Evolutionary conservation across 257 asterid species (phyloP).

Genomic region (Nemophila menziesii): DNA sequence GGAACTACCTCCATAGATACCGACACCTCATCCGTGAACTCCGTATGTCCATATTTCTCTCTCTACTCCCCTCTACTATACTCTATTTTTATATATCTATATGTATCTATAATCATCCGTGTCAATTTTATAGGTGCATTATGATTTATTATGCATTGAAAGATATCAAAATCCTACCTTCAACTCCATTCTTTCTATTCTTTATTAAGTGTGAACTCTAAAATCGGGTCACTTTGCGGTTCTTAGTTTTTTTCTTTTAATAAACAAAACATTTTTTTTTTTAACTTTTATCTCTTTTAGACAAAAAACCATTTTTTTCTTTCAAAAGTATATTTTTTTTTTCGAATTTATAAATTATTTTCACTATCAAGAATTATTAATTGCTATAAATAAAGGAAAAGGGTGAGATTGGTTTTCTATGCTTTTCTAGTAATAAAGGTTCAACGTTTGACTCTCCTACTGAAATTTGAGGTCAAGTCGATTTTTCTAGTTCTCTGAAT

Average conservation of each 20-base stretch:
- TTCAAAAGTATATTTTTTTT: constrained; percentile 25
- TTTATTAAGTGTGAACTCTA: constrained; percentile 1
- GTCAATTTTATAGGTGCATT: background rate
- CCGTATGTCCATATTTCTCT: constrained; percentile 12
- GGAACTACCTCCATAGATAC: constrained; percentile 8
- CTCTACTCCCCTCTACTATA: background rate
- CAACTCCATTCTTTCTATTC: constrained; percentile 32
- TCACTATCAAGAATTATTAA: constrained; percentile 12
- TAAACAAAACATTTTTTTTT: background rate
- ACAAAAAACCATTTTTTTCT: constrained; percentile 31
- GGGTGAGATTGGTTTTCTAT: constrained; percentile 11
- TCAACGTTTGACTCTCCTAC: background rate
- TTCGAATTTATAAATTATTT: constrained; percentile 13
- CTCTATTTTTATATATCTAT: no score
- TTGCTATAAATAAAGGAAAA: constrained; percentile 4
- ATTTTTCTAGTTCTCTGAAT: background rate
- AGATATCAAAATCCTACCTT: constrained; percentile 22
- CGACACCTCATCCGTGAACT: constrained; percentile 26
- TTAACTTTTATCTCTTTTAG: constrained; percentile 1
- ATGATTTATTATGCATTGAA: background rate
- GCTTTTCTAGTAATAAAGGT: background rate
- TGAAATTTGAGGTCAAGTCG: background rate
- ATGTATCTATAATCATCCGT: background rate
- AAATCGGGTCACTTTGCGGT: constrained; percentile 6
- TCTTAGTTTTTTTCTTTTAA: background rate